Base-by-base conservation (phyloP, 441 rosid genomes). In the Cnidoscolus chayamansa region DNA sequence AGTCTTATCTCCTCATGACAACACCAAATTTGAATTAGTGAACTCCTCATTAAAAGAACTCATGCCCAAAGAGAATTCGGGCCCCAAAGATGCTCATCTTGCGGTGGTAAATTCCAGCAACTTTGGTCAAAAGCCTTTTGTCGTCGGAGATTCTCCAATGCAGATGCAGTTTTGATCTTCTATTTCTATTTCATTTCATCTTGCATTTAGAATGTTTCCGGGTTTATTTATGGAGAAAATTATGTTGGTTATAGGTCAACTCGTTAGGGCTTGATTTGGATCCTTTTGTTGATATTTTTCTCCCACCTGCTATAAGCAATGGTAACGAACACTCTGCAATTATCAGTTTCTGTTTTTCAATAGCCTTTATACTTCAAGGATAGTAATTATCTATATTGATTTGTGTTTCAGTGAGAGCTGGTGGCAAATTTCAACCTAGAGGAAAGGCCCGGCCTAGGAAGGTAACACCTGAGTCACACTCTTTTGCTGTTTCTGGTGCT, bases 341-440 rank as follows among this genome's bases (percentile, higher is more conserved):
- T 25, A 25, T 50, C 11, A 6, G 12, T 10, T 48, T 60, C n/a
- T 43, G 16, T 58, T 15, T 25, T 20, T 25, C 15, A 58, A 4
- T 13, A 70, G 32, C 7, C 17, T 57, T 16, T n/a, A 4, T 57
- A 55, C 51, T 37, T 35, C 47, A 54, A 54, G 62, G 17, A 25
- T 40, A 45, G 72, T 72, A 12, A 17, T 53, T 43, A 37, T 19
- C 57, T 25, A 40, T 48, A 43, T 53, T 61, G 15, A 30, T 45
- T 60, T 43, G 11, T 72, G 19, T 51, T 58, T 48, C 77, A 79
- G 82, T 55, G 16, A 35, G 74, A 30, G 54, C 51, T 68, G 67
- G 71, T 67, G 76, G 74, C 30, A 79, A 75, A 55, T 72, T 72
- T 75, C 70, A 75, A 50, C 79, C 74, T 11, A 68, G 60, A 63